phyloP scores from a whole-genome alignment of 2,329 filamentous ascomycete genomes.

The Seiridium cupressi region DNA sequence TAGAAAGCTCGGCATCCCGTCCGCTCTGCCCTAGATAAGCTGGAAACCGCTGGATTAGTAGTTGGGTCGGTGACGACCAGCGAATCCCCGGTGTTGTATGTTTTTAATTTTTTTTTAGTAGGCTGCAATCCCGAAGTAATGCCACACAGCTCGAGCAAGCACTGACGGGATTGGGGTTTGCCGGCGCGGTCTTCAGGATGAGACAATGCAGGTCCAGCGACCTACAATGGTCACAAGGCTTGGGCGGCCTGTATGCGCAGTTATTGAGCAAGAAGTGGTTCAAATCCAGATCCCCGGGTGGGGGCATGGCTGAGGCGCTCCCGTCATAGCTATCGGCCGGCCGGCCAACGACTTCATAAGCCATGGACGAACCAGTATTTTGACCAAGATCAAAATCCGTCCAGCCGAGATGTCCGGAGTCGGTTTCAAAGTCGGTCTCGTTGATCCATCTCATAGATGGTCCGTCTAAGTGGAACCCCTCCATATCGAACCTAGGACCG shows the following conservation, averaged over 20 bases:
- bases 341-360: too few species aligned
- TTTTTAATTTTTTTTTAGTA: conserved; percentile 14
- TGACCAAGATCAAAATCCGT: background rate
- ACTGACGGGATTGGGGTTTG: conserved; percentile 44
- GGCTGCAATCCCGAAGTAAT: conserved; percentile 47
- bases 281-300: background rate
- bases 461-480: background rate
- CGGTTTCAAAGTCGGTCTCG: background rate
- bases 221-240: conserved; percentile 43
- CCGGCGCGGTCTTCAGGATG: conserved; percentile 42
- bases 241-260: conserved; percentile 38
- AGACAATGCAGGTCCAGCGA: conserved; percentile 44
- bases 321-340: too few species aligned
- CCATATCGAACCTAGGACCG: background rate
- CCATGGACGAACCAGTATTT: background rate
- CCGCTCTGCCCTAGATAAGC: too few species aligned
- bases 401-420: background rate
- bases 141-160: conserved; percentile 51
- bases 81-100: too few species aligned
- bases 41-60: too few species aligned
- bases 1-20: too few species aligned
- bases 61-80: too few species aligned
- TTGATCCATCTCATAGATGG: background rate
- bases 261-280: conserved; percentile 36
- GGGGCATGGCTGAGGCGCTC: too few species aligned